These are phyloP conservation scores for Hydnum rufescens DNA, from an alignment of 768 basidiomycete species.

Conservation along the genomic window DNA sequence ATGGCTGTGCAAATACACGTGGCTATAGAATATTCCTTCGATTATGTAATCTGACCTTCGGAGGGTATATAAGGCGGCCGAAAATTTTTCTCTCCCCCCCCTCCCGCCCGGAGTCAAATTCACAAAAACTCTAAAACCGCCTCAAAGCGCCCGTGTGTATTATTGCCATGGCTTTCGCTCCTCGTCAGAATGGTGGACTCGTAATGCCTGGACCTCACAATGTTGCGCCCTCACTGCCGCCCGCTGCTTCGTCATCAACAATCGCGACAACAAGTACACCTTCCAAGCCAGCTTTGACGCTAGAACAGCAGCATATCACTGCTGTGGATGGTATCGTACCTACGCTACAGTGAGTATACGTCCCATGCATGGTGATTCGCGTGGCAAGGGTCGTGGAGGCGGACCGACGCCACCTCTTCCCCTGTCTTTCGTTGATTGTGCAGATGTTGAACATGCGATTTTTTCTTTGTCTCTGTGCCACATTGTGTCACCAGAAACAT, in stretches of 20 bases:
- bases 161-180: neutral
- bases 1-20: neutral
- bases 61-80: neutral
- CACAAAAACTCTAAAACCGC: neutral
- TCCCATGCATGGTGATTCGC: neutral
- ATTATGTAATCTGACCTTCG: too few relatives aligned
- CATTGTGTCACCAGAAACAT: constrained; percentile 48
- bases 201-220: neutral
- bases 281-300: constrained; percentile 6
- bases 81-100: neutral
- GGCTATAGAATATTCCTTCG: too few relatives aligned
- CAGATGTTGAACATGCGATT: constrained; percentile 5
- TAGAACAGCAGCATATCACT: constrained; percentile 83
- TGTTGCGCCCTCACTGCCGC: neutral
- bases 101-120: neutral
- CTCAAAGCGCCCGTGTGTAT: neutral
- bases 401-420: too few relatives aligned
- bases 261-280: neutral
- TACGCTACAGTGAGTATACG: constrained; percentile 55
- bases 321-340: constrained; percentile 96
- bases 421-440: too few relatives aligned
- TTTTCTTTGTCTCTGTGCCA: neutral
- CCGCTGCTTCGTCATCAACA: neutral
- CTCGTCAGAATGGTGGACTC: neutral
- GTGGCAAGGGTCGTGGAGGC: too few relatives aligned